phyloP scores from a whole-genome alignment of 768 basidiomycete genomes.

The Boletus pseudopeckii region DNA sequence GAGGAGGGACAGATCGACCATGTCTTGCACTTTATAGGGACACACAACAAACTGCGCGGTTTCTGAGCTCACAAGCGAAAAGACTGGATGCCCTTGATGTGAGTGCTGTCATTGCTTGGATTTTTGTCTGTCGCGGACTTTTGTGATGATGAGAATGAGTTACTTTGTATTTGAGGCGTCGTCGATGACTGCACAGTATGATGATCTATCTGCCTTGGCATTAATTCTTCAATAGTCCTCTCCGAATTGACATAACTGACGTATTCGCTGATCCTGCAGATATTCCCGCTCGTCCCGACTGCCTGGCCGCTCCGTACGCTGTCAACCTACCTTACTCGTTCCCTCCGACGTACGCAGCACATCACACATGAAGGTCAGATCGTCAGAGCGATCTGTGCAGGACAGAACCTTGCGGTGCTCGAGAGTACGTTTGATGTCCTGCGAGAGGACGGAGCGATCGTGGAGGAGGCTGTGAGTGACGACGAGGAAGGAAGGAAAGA shows the following conservation, averaged over 20 bases:
- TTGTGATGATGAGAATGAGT: background rate
- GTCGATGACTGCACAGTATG: background rate
- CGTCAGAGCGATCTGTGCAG: slow-evolving; percentile 71
- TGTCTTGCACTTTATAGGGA: slow-evolving; percentile 38
- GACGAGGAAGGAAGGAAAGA: slow-evolving; percentile 33
- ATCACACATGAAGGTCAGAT: slow-evolving; percentile 67
- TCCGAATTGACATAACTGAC: background rate
- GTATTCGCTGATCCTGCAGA: slow-evolving; percentile 34
- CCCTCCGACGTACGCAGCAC: slow-evolving; percentile 74
- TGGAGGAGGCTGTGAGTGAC: slow-evolving; percentile 58
- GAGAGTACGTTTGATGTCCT: slow-evolving; percentile 57
- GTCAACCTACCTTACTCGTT: slow-evolving; percentile 75
- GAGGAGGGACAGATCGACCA: background rate
- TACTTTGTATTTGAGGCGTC: background rate
- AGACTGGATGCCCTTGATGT: slow-evolving; percentile 79
- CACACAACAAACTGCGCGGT: slow-evolving; percentile 54
- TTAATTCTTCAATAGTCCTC: background rate
- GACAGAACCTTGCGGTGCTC: slow-evolving; percentile 74
- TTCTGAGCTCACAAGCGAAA: slow-evolving; percentile 78
- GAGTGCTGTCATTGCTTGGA: slow-evolving; percentile 25
- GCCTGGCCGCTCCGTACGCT: slow-evolving; percentile 73
- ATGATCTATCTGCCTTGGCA: background rate
- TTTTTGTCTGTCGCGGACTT: background rate
- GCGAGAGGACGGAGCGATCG: slow-evolving; percentile 60
- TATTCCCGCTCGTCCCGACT: slow-evolving; percentile 63